Evolutionary conservation across 345 rosid species (phyloP).

Genomic region (Acer yangbiense): DNA sequence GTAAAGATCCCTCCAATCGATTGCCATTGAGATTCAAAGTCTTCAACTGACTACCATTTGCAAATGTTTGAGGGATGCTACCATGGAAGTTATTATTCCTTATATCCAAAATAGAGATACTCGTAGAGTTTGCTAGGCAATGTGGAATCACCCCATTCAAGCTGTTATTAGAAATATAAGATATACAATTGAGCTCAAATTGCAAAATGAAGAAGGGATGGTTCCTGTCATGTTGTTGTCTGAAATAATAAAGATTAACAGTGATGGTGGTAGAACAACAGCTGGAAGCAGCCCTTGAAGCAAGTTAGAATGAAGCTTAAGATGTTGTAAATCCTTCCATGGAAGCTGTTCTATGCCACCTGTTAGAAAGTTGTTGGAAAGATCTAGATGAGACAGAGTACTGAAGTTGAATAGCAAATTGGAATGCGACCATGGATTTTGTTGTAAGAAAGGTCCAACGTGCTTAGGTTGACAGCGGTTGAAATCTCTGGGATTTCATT

Average conservation of each 20-base stretch:
- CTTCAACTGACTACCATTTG: not conserved
- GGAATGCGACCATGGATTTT: constrained; percentile 22
- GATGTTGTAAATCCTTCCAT: not conserved
- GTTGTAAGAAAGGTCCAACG: constrained; percentile 15
- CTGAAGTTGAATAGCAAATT: not conserved
- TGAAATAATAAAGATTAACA: not conserved
- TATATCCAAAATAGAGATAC: constrained; percentile 14
- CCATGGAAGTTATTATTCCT: constrained; percentile 18
- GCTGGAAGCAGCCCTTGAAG: constrained; percentile 6
- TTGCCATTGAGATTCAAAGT: constrained; percentile 19
- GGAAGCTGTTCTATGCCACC: constrained; percentile 7
- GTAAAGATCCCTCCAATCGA: constrained; percentile 26
- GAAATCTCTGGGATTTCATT: constrained; percentile 23
- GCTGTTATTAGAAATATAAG: constrained; percentile 19
- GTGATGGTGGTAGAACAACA: not conserved
- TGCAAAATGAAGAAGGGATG: constrained; percentile 10
- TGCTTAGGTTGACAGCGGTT: not conserved
- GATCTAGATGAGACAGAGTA: not conserved
- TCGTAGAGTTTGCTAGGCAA: constrained; percentile 16
- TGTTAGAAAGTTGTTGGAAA: constrained; percentile 20
- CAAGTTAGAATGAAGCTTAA: constrained; percentile 17
- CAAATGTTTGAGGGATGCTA: constrained; percentile 12
- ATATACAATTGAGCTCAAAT: not conserved
- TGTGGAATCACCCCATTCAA: constrained; percentile 19
- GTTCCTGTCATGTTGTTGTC: constrained; percentile 17